Base-by-base conservation (phyloP, 2,329 filamentous ascomycete genomes). In the Stylonectria norvegica region DNA sequence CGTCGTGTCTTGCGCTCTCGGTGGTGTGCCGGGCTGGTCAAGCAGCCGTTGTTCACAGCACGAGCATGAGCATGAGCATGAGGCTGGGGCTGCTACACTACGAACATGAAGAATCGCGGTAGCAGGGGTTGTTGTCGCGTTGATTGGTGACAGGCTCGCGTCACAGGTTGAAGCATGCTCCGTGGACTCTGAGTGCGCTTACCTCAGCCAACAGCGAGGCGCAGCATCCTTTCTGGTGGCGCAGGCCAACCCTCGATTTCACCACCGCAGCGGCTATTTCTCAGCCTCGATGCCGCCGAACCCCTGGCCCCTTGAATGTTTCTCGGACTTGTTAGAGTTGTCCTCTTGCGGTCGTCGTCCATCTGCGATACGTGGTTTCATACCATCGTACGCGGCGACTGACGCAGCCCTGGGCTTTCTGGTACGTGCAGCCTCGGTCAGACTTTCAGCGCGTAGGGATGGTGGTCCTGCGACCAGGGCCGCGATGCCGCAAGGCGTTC, bases 211-310 rank as follows among this genome's bases (percentile, higher is more conserved):
- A 19, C 33, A 20, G 17, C 35, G 32, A 39, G 40, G 40, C 40
- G 42, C 27, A 42, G 43, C 39, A 34, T 23, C 32, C 34, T 42
- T 36, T 32, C 25, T n/a, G 48, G 48, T 50, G 52, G 50, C 45
- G 45, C 46, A 20, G 9, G 14, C 40, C 36, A 27, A n/a, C 34
- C 20, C 27, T n/a, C 15, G 14, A 32, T 17, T 20, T n/a, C n/a
- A n/a, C n/a, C n/a, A n/a, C n/a, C n/a, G n/a, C n/a, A n/a, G n/a
- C n/a, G n/a, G n/a, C n/a, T n/a, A n/a, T n/a, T n/a, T n/a, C n/a
- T n/a, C n/a, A n/a, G n/a, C n/a, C n/a, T n/a, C n/a, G n/a, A 29
- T 29, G 27, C 27, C 10, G 7, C 27, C 27, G n/a, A 14, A 14
- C 7, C 27, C 27, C n/a, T n/a, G n/a, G n/a, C n/a, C n/a, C n/a